Base-by-base conservation (phyloP, 257 asterid genomes). In the Capsicum baccatum region DNA sequence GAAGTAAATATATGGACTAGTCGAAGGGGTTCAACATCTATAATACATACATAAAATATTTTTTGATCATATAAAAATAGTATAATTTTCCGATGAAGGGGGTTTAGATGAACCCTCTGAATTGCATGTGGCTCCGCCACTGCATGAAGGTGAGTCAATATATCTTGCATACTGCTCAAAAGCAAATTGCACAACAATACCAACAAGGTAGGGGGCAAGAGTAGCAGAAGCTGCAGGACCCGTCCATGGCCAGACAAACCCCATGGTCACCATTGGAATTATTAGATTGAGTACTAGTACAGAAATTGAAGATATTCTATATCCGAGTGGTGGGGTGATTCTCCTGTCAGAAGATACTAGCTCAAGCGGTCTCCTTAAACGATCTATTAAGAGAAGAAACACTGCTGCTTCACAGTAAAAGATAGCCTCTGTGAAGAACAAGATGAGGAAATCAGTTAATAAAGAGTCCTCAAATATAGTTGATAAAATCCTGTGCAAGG, bases 221-320 rank as follows among this genome's bases (percentile, higher is more conserved):
- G 99, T 93, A 80, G 99, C 98, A 81, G 98, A 96, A 90, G 99
- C 99, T 58, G 99, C 99, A 12, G 98, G 99, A 83, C 99, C 98
- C 4, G 99, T 96, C 99, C 98, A 96, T 56, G 99, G 98, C 99
- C 99, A 96, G 81, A 96, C 98, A 13, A 92, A 91, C 50, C 98
- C 99, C 98, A 94, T 94, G 6, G 99, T 94, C 82, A 92, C 97
- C 89, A 91, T 93, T 14, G 99, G 99, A 85, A 96, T 92, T 67
- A 89, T 81, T 66, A 96, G 92, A 86, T 97, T 94, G 48, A 92
- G 96, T 82, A 90, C 97, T 92, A 94, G 89, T 69, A 94, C 91
- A 64, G 96, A 91, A 85, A 93, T 98, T 37, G 97, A 92, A 79
- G 98, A 92, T 80, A 96, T 86, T 64, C 94, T 88, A 79, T 93